Percentiles rank a stretch among this genome's conserved stretches.
These are phyloP conservation scores for Cordyceps javanica DNA, from an alignment of 2,329 filamentous ascomycete species.

Conservation along the genomic window DNA sequence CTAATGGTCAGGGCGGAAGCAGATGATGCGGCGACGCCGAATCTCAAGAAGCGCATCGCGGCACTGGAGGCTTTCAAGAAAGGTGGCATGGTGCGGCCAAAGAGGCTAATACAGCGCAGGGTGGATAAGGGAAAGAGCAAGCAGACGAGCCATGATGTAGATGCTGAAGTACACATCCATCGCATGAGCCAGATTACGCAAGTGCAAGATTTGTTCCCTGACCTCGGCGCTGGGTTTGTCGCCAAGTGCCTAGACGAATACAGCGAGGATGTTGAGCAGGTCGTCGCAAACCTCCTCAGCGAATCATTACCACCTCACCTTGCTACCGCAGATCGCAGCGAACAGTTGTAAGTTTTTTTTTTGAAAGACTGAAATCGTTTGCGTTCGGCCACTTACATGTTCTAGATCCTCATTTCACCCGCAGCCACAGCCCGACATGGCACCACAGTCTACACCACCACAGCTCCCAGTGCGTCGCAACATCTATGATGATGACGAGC, in stretches of 20 bases:
- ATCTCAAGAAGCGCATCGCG: slow-evolving; percentile 54
- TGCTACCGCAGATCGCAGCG: slow-evolving; percentile 53
- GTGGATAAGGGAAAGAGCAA: slow-evolving; percentile 60
- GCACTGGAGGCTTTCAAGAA: slow-evolving; percentile 56
- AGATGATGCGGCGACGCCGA: slow-evolving; percentile 43
- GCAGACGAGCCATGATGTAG: slow-evolving; percentile 30
- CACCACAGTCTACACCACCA: slow-evolving; percentile 54
- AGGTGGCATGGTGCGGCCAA: slow-evolving; percentile 44
- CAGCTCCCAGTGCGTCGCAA: slow-evolving; percentile 58
- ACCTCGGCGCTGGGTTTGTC: slow-evolving; percentile 78
- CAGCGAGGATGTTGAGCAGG: slow-evolving; percentile 66
- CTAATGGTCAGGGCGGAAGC: slow-evolving; percentile 49
- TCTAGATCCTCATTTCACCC: slow-evolving; percentile 24
- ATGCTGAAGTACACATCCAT: slow-evolving; percentile 63
- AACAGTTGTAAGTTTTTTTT: slow-evolving; percentile 49
- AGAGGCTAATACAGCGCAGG: slow-evolving; percentile 46
- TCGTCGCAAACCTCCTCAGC: slow-evolving; percentile 76
- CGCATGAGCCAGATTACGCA: slow-evolving; percentile 79
- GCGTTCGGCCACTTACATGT: background rate
- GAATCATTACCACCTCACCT: slow-evolving; percentile 67
- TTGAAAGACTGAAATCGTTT: slow-evolving; percentile 13
- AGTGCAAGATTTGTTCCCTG: slow-evolving; percentile 89
- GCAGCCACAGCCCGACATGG: slow-evolving; percentile 33
- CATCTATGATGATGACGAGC: slow-evolving; percentile 72
- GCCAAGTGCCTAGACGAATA: slow-evolving; percentile 76